Evolutionary conservation across 192 early-diverging fungal species (phyloP), one percentile per base, ranked within the genome.

Genomic region (Podila verticillata): DNA sequence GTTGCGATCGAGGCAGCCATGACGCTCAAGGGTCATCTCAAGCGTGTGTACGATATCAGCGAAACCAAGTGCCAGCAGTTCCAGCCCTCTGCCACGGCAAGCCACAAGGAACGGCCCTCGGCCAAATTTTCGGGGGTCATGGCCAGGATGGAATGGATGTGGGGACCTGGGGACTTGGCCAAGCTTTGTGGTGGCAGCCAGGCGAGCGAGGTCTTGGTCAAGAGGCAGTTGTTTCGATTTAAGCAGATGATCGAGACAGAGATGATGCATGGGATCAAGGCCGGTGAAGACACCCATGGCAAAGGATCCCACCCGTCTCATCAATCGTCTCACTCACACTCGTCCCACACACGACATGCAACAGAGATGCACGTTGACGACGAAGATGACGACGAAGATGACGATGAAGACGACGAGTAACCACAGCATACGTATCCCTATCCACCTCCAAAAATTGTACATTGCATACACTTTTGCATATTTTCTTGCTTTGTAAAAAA

Each of bases 31-130:
- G 67, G 31, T 5, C 60, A 72, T 31, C 30, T 80, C 30, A 72
- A 72, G 66, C 70, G 69, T 13, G 44, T 72, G 3, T 80, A 80
- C 35, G 70, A 72, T 35, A 35, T 80, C 3, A 80, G 70, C 29
- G 77, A 80, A 36, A 22, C 47, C 2, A 80, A 68, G 32, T 66
- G 65, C 61, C 77, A 80, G 26, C 77, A 80, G 32, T 80, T 80
- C 66, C 77, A 72, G 57, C 65, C 69, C 6, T 54, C 39, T 1
- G 58, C 70, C 7, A 48, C 62, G 26, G 69, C 48, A 2, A 72
- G 32, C 29, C 70, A 80, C 48, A 72, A 68, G 44, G 77, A 80
- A 48, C 72, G 72, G 19, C 77, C 77, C 7, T 22, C 31, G 9
- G 39, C 54, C 28, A 64, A 61, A 44, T 29, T 57, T 30, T 51